phyloP scores from a whole-genome alignment of 2,329 filamentous ascomycete species.

The Fonsecaea pedrosoi region DNA sequence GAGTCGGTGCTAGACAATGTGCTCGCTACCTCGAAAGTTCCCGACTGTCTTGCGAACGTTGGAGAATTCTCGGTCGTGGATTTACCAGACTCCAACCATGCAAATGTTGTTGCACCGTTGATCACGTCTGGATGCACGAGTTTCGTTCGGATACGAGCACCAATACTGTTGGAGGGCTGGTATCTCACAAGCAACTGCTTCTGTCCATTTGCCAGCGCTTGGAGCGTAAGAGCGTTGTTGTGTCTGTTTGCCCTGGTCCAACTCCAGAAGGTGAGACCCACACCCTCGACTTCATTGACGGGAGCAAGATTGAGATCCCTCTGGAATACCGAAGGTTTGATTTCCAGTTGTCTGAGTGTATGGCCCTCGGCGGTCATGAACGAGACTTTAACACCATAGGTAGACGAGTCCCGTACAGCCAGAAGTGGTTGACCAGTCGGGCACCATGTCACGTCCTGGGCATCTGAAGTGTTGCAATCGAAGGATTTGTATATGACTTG shows the following conservation, averaged over 20 bases:
- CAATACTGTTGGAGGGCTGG: conserved; percentile 27
- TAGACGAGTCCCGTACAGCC: conserved; percentile 34
- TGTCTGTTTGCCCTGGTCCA: conserved; percentile 16
- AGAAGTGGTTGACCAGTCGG: conserved; percentile 32
- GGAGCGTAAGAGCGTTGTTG: conserved; percentile 20
- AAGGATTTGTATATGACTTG: conserved; percentile 31
- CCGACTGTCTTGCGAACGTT: conserved; percentile 27
- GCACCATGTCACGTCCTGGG: conserved; percentile 37
- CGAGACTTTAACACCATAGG: conserved; percentile 33
- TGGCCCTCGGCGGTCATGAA: conserved; percentile 39
- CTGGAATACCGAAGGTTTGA: conserved; percentile 22
- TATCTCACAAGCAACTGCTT: conserved; percentile 32
- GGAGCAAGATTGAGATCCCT: neutral
- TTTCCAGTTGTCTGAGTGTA: conserved; percentile 34
- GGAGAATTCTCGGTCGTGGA: neutral
- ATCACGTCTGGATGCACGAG: conserved; percentile 33
- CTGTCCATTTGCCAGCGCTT: conserved; percentile 30
- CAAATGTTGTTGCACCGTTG: conserved; percentile 29
- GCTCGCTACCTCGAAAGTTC: conserved; percentile 26
- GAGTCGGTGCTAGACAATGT: neutral
- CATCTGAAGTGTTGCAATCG: conserved; percentile 33
- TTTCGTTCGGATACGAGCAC: neutral
- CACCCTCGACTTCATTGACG: conserved; percentile 18
- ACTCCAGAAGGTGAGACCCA: conserved; percentile 28
- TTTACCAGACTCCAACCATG: conserved; percentile 35